Base-by-base conservation (phyloP, 1,139 yeast genomes). In the Kodamaea anthophila region DNA sequence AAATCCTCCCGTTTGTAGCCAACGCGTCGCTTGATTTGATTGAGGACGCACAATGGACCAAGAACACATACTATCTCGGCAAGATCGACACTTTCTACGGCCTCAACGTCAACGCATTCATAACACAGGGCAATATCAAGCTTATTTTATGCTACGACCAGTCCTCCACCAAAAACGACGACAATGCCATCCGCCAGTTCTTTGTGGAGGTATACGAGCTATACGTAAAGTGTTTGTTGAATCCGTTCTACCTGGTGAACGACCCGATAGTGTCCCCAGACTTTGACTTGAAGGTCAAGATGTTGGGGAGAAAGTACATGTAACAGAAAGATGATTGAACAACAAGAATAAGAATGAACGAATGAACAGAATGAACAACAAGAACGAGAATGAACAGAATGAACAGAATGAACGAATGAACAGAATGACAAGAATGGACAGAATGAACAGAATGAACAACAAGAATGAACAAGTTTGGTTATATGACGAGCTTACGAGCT, bases 1-100 rank as follows among this genome's bases (percentile, higher is more conserved):
- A 88, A 50, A 60, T 88, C 29, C 76, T 82, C 44, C 96, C 96
- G 13, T 88, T 87, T 49, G 78, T 93, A 20, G 71, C 91, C 22
- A 94, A 91, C 51, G 74, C 96, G 1, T 76, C 97, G 3, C 60
- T 93, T 23, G 99, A 91, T 51, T 65, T 91, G 13, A 78, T 93
- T 2, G 96, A 91, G 43, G 96, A 87, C 43, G 60, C 76, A 3
- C 96, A 87, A 47, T 88, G 95, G 94, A 70, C 75, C 28, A 64
- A 75, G 9, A 74, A 68, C 39, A 66, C 70, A 24, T 65, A 80
- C 50, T 73, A 84, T 46, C 59, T 87, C 39, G 91, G 91, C 28
- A 74, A 75, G 29, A 74, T 91, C 11, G 98, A 91, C 57, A 77
- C 81, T 27, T 91, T 87, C 53, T 85, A 88, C 51, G 93, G 93